Evolutionary conservation across 805 yeast species (phyloP).

Genomic region (Kazachstania psychrophila): DNA sequence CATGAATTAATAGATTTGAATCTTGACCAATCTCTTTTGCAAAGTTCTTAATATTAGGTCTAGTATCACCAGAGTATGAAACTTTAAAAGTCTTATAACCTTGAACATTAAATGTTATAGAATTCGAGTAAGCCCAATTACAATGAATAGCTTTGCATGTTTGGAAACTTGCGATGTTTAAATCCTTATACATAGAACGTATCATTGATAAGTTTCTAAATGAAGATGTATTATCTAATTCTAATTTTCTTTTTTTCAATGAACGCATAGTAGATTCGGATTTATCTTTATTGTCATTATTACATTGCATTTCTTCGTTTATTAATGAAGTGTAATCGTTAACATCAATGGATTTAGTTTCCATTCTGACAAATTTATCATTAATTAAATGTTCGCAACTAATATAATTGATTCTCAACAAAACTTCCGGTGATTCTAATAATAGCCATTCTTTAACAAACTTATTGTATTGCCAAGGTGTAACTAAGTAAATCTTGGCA

Average conservation of each 20-base stretch:
- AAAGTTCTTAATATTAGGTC: slow-evolving; percentile 60
- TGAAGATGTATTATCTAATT: slow-evolving; percentile 15
- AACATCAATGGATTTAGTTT: slow-evolving; percentile 25
- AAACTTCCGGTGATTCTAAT: slow-evolving; percentile 36
- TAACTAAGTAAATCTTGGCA: slow-evolving; percentile 45
- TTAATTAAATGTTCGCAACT: slow-evolving; percentile 52
- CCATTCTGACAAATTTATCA: slow-evolving; percentile 29
- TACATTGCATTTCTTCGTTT: slow-evolving; percentile 3
- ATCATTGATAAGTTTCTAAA: slow-evolving; percentile 25
- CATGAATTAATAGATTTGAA: slow-evolving; percentile 79
- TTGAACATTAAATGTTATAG: slow-evolving; percentile 38
- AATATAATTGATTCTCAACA: slow-evolving; percentile 40
- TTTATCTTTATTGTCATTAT: too few relatives aligned
- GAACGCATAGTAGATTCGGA: neutral
- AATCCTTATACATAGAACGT: slow-evolving; percentile 31
- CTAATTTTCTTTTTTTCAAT: slow-evolving; percentile 20
- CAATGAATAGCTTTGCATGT: slow-evolving; percentile 83
- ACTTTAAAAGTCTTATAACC: slow-evolving; percentile 43
- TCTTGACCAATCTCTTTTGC: slow-evolving; percentile 50
- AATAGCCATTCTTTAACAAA: slow-evolving; percentile 64
- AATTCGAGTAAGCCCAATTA: slow-evolving; percentile 64
- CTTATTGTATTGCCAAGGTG: slow-evolving; percentile 64
- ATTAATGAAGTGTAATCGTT: slow-evolving; percentile 12
- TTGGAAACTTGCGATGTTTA: slow-evolving; percentile 37
- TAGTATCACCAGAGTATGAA: slow-evolving; percentile 90